phyloP scores from a whole-genome alignment of 2,329 filamentous ascomycete species.

The Fusarium napiforme region DNA sequence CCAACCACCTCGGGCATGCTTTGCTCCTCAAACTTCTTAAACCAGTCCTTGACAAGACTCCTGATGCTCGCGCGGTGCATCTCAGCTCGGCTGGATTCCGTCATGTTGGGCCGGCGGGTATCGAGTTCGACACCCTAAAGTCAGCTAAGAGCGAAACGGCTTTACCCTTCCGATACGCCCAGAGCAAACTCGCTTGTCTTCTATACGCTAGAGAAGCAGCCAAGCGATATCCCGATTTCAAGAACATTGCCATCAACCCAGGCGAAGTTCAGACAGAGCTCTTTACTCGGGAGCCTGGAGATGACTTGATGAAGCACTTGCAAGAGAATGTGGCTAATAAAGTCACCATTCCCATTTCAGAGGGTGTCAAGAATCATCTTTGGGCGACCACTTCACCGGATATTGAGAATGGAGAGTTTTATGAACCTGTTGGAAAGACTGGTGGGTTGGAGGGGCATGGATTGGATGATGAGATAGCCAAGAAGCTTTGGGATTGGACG shows the following conservation, averaged over 20 bases:
- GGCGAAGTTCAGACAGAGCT: neutral
- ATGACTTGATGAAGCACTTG: neutral
- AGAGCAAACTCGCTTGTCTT: neutral
- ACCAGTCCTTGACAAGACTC: fast-evolving
- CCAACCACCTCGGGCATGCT: conserved; percentile 5
- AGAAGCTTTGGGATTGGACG: conserved; percentile 8
- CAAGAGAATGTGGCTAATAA: neutral
- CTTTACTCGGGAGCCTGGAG: neutral
- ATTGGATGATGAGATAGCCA: neutral
- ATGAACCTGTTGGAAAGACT: conserved; percentile 10
- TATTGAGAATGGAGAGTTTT: neutral
- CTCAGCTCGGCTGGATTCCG: conserved; percentile 1
- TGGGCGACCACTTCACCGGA: neutral
- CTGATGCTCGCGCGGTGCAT: neutral
- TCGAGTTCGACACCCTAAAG: neutral
- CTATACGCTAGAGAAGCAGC: neutral
- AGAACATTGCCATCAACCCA: conserved; percentile 6
- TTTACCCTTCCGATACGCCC: neutral
- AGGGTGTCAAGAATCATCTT: conserved; percentile 7
- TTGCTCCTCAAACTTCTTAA: neutral
- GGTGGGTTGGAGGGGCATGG: neutral
- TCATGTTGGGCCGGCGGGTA: neutral
- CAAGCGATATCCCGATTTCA: neutral
- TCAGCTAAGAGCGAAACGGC: neutral
- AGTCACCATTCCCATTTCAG: fast-evolving